Percentiles rank a stretch among this genome's conserved stretches.
Evolutionary conservation across 441 rosid species (phyloP).

Genomic region (Gossypium lobatum): DNA sequence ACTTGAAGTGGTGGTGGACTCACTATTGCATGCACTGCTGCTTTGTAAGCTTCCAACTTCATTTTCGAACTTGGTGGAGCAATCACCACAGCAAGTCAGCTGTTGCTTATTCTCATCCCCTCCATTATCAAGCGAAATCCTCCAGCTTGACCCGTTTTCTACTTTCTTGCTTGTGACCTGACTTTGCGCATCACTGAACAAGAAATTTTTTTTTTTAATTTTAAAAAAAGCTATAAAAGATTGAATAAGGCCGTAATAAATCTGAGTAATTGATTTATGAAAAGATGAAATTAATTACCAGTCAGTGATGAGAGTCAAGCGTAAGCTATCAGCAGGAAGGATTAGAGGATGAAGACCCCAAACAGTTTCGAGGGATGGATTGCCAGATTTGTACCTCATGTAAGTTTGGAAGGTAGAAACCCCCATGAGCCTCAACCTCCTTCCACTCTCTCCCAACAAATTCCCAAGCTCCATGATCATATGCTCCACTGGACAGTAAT

Average conservation of each 20-base stretch:
- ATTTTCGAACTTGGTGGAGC: conserved; percentile 35
- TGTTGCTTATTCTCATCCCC: conserved; percentile 22
- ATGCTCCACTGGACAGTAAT: conserved; percentile 48
- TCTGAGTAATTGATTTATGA: neutral
- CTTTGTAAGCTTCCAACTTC: conserved; percentile 35
- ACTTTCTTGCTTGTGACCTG: conserved; percentile 30
- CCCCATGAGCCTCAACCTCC: conserved; percentile 57
- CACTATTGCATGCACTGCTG: conserved; percentile 20
- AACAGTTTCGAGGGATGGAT: conserved; percentile 51
- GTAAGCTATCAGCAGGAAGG: conserved; percentile 63
- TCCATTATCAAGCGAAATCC: conserved; percentile 25
- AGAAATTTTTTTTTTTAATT: neutral
- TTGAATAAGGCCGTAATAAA: neutral
- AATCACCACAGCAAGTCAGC: conserved; percentile 43
- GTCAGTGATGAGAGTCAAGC: conserved; percentile 67
- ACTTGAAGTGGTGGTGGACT: conserved; percentile 19
- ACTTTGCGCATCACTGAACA: conserved; percentile 33
- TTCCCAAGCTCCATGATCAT: conserved; percentile 51
- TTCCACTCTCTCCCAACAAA: conserved; percentile 45
- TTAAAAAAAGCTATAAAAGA: neutral
- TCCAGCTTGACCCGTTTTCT: conserved; percentile 28
- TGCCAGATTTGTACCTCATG: conserved; percentile 55
- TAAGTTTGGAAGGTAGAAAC: conserved; percentile 58
- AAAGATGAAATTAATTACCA: conserved; percentile 36
- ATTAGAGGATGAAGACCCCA: conserved; percentile 65